Percentiles rank a stretch among this genome's conserved stretches.
Evolutionary conservation across 352 stramenopile species (phyloP).

Genomic region (Pythium vanterpoolii): DNA sequence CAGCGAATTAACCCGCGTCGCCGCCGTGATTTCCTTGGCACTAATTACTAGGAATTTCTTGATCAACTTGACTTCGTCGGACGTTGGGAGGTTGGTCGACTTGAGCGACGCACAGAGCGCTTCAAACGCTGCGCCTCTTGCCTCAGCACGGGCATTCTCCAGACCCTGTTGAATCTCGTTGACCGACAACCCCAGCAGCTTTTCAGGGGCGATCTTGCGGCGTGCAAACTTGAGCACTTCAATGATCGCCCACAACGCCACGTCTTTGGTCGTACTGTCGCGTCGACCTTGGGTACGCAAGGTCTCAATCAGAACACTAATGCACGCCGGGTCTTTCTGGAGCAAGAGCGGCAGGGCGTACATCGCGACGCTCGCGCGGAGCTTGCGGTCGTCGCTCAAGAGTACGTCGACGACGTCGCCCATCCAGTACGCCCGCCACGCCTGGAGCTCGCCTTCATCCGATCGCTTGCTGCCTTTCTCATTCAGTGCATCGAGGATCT

Average conservation of each 20-base stretch:
- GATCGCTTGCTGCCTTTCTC: slow-evolving; percentile 15
- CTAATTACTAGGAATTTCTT: slow-evolving; percentile 69
- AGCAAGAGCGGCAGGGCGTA: slow-evolving; percentile 73
- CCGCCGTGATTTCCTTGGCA: slow-evolving; percentile 65
- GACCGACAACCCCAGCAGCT: slow-evolving; percentile 46
- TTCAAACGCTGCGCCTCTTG: slow-evolving; percentile 70
- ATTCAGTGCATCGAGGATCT: slow-evolving; percentile 52
- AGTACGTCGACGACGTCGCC: slow-evolving; percentile 51
- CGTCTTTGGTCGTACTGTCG: slow-evolving; percentile 27
- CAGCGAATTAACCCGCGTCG: slow-evolving; percentile 66
- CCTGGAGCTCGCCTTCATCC: neutral
- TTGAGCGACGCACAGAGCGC: slow-evolving; percentile 77
- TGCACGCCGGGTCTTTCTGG: slow-evolving; percentile 61
- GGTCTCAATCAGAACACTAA: slow-evolving; percentile 43
- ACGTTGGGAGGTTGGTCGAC: slow-evolving; percentile 65
- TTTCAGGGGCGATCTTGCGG: slow-evolving; percentile 60
- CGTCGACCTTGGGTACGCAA: slow-evolving; percentile 28
- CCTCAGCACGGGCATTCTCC: slow-evolving; percentile 50
- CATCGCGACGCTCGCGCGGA: slow-evolving; percentile 64
- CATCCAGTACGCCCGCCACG: slow-evolving; percentile 55
- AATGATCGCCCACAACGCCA: slow-evolving; percentile 65
- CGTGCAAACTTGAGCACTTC: slow-evolving; percentile 79
- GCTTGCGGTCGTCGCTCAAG: slow-evolving; percentile 41
- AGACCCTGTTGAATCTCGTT: slow-evolving; percentile 56
- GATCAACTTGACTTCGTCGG: slow-evolving; percentile 51